phyloP scores from a whole-genome alignment of 2,329 filamentous ascomycete genomes.

The Hirsutella thompsonii region DNA sequence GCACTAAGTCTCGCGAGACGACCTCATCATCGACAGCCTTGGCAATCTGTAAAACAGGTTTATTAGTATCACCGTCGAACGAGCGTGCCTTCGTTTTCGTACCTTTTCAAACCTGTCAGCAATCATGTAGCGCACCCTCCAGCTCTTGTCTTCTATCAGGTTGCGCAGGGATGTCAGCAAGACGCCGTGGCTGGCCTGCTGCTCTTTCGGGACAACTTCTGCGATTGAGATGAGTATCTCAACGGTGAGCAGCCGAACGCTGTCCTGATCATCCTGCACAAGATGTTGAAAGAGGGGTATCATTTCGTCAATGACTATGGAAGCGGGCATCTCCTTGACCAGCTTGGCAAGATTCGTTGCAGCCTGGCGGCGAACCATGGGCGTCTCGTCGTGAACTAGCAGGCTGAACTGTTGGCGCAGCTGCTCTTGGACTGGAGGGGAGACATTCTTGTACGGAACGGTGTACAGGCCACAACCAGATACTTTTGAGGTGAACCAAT shows the following conservation, averaged over 20 bases:
- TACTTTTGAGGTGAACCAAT: conserved; percentile 99
- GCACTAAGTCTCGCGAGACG: conserved; percentile 83
- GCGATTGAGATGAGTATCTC: conserved; percentile 94
- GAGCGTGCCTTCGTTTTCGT: conserved; percentile 4
- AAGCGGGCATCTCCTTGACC: conserved; percentile 87
- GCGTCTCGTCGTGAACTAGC: conserved; percentile 94
- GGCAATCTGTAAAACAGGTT: conserved; percentile 53
- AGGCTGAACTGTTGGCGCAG: conserved; percentile 85
- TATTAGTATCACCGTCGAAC: not conserved
- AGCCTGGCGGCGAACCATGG: conserved; percentile 95
- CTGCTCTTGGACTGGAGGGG: conserved; percentile 75
- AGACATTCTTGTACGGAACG: conserved; percentile 83
- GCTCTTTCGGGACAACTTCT: conserved; percentile 94
- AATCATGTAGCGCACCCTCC: conserved; percentile 98
- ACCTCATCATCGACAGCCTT: conserved; percentile 98
- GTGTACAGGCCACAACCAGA: conserved; percentile 94
- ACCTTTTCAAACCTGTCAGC: conserved; percentile 97
- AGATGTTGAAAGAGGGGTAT: conserved; percentile 97
- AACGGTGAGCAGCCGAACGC: conserved; percentile 87
- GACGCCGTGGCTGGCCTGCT: conserved; percentile 92
- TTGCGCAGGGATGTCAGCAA: conserved; percentile 80
- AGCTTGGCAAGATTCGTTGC: conserved; percentile 96
- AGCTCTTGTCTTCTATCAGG: conserved; percentile 98
- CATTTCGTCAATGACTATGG: conserved; percentile 94
- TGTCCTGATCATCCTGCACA: conserved; percentile 93